Percentiles rank a stretch among this genome's conserved stretches.
Conservation (phyloP, 345 rosid species). For the Eucalyptus erythrocorys region DNA sequence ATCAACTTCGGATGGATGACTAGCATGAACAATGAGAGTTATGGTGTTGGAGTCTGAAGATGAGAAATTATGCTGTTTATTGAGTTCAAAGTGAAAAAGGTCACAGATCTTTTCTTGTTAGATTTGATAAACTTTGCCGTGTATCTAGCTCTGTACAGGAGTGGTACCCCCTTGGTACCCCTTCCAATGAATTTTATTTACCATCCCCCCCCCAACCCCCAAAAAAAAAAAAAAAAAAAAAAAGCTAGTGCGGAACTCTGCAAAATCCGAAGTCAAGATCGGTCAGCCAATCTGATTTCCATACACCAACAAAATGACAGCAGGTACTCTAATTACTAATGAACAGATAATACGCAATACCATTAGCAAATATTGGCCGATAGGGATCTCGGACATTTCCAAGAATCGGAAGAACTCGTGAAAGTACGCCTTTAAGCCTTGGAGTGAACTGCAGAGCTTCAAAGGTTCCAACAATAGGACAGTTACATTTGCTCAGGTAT, state of each 20-base stretch:
- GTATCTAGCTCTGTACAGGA: not conserved
- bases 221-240: not conserved
- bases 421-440: conserved; percentile 76
- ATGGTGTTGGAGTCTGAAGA: not conserved
- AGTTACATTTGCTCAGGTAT: conserved; percentile 8
- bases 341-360: conserved; percentile 19
- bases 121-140: not conserved
- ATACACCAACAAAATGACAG: not conserved
- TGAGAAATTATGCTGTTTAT: not conserved
- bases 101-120: not conserved
- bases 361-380: conserved; percentile 90
- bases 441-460: conserved; percentile 95
- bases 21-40: not conserved
- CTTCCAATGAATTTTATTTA: not conserved
- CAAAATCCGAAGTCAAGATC: not conserved
- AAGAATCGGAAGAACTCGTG: conserved; percentile 79
- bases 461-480: conserved; percentile 15
- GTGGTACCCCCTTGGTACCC: not conserved
- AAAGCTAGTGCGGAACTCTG: not conserved
- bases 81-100: not conserved
- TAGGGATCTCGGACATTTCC: conserved; percentile 85
- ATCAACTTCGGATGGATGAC: not conserved
- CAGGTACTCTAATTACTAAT: not conserved
- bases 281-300: not conserved
- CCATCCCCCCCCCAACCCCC: not conserved